phyloP scores from a whole-genome alignment of 1,139 yeast genomes.

The Yamadazyma epiphylla region DNA sequence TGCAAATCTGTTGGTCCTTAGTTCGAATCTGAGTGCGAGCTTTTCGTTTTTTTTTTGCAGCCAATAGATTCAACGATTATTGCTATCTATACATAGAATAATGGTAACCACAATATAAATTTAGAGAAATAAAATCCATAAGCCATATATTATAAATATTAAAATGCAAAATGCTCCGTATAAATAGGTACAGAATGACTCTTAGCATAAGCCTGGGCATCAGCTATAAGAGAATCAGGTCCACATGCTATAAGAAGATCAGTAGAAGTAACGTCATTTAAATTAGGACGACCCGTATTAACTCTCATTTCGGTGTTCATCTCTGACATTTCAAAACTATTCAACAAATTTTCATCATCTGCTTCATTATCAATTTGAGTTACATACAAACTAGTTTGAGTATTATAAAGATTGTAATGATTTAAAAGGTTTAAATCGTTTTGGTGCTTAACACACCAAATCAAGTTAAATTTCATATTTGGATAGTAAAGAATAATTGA shows the following conservation, averaged over 20 bases:
- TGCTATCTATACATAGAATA: neutral
- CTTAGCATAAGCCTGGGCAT: conserved; percentile 43
- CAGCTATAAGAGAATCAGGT: conserved; percentile 48
- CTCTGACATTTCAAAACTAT: conserved; percentile 1
- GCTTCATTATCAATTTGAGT: conserved; percentile 9
- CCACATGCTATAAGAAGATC: conserved; percentile 63
- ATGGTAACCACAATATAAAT: too few species aligned
- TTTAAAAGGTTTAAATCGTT: conserved; percentile 31
- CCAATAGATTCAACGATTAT: neutral
- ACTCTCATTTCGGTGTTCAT: conserved; percentile 6
- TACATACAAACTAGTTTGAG: conserved; percentile 15
- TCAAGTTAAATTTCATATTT: conserved; percentile 15
- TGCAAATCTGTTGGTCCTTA: conserved; percentile 89
- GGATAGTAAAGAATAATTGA: conserved; percentile 47
- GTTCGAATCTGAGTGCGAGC: conserved; percentile 75
- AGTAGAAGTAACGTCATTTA: conserved; percentile 25
- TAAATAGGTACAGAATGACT: conserved; percentile 19
- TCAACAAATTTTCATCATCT: conserved; percentile 1
- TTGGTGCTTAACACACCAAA: conserved; percentile 52
- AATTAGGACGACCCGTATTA: conserved; percentile 38
- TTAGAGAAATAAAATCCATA: too few species aligned
- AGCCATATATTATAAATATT: neutral
- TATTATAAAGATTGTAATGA: conserved; percentile 14
- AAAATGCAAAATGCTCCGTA: conserved; percentile 6
- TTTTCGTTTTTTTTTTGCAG: neutral